These are phyloP conservation scores for Coemansia sp. DNA, from an alignment of 192 early-diverging fungal genomes.

Conservation along the genomic window DNA sequence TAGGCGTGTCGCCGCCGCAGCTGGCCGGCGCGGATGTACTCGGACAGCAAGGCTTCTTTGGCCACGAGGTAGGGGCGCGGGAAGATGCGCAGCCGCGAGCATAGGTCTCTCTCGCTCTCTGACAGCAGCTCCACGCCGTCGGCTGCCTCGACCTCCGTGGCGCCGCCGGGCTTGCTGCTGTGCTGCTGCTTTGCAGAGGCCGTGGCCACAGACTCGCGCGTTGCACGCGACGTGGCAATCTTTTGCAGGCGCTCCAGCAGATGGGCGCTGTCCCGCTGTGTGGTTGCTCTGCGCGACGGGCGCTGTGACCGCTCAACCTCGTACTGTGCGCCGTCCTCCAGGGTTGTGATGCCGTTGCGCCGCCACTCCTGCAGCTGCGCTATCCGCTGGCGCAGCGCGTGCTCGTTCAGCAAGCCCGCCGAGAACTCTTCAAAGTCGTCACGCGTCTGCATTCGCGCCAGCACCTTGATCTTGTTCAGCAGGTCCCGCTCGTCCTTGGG, in stretches of 20 bases:
- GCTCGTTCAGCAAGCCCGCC: slow-evolving; percentile 65
- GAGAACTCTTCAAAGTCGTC: slow-evolving; percentile 77
- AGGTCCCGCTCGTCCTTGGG: slow-evolving; percentile 87
- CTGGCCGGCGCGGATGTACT: slow-evolving; percentile 68
- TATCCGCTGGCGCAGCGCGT: slow-evolving; percentile 70
- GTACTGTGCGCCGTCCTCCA: slow-evolving; percentile 69
- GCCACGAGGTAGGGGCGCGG: slow-evolving; percentile 86
- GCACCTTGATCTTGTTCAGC: slow-evolving; percentile 69
- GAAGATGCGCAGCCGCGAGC: slow-evolving; percentile 75
- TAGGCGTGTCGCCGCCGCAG: slow-evolving; percentile 72
- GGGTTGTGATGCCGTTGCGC: slow-evolving; percentile 77
- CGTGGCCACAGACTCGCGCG: not conserved
- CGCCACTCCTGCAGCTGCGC: slow-evolving; percentile 84
- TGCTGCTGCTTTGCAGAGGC: slow-evolving; percentile 1
- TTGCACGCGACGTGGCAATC: slow-evolving; percentile 27
- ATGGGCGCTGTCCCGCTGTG: slow-evolving; percentile 39
- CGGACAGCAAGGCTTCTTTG: slow-evolving; percentile 85
- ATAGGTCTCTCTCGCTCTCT: slow-evolving; percentile 72
- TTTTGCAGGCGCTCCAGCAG: slow-evolving; percentile 29
- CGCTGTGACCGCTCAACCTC: slow-evolving; percentile 58
- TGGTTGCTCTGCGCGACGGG: slow-evolving; percentile 42
- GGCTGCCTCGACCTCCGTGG: slow-evolving; percentile 70
- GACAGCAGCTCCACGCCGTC: slow-evolving; percentile 87
- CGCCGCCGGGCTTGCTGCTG: slow-evolving; percentile 21
- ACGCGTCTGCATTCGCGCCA: slow-evolving; percentile 77